Base-by-base conservation (phyloP, 768 basidiomycete species). In the Boletus huronensis region DNA sequence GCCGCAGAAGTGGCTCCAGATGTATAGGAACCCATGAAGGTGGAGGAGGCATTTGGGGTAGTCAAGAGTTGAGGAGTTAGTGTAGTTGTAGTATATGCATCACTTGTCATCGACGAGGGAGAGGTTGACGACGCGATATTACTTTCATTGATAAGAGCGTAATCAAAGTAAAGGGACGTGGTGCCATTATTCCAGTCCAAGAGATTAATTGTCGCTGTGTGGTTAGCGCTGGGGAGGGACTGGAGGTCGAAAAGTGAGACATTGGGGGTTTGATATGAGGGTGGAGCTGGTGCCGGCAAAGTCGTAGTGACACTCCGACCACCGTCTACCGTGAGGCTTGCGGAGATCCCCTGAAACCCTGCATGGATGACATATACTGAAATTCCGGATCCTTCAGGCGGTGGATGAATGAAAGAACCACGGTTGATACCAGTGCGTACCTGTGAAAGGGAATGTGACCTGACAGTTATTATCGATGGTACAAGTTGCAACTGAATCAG, bases 171-270 rank as follows among this genome's bases (percentile, higher is more conserved):
- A 39, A 62, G 46, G 8, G 59, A 58, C 1, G 44, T 55, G 5
- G 32, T 0, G 2, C 35, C 40, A 28, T 41, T 26, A 6, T 55
- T 21, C 61, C 54, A 64, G 28, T 53, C 39, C 34, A 56, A 26
- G 14, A 64, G 38, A 17, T 36, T 53, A 14, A 60, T 53, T 5
- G 40, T 50, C 11, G 52, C 50, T 21, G 50, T 60, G 26, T 64
- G 62, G 16, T 51, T 28, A 4, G 50, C 42, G 3, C 40, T 52
- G 6, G 58, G 44, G 7, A 64, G 49, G 6, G 19, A 35, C 35
- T 64, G 62, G 21, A 57, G 4, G 40, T 51, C n/a, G 39, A 53
- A 64, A n/a, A 64, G 40, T 2, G 52, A 52, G 13, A 64, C 57
- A 17, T 61, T 64, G 0, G 53, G 50, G 6, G 48, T 50, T 47